Evolutionary conservation across 192 early-diverging fungal genomes (phyloP).

Genomic region (Gaertneriomyces sp.): DNA sequence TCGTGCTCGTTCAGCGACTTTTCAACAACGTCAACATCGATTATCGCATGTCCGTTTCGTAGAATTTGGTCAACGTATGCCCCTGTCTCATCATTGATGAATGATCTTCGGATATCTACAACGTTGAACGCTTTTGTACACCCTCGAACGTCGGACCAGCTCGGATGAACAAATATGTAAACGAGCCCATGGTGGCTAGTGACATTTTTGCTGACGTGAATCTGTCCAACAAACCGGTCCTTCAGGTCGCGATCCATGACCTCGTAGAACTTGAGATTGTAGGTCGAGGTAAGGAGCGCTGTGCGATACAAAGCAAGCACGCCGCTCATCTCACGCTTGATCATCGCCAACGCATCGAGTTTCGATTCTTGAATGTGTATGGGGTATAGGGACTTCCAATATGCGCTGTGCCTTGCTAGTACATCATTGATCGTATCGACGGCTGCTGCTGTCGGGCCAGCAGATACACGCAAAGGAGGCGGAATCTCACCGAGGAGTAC

Average conservation of each 20-base stretch:
- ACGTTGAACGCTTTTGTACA: neutral
- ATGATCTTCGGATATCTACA: neutral
- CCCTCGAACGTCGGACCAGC: neutral
- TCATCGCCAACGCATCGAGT: neutral
- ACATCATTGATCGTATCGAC: conserved; percentile 25
- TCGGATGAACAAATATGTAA: conserved; percentile 23
- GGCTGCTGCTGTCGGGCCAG: conserved; percentile 3
- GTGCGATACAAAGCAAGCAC: neutral
- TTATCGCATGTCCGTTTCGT: conserved; percentile 11
- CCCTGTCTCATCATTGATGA: conserved; percentile 2
- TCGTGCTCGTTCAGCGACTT: conserved; percentile 2
- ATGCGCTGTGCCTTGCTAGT: conserved; percentile 7
- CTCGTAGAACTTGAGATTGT: neutral
- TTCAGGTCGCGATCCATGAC: neutral
- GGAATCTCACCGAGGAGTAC: conserved; percentile 62
- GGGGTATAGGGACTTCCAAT: conserved; percentile 28
- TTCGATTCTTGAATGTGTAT: conserved; percentile 1
- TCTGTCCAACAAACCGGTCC: conserved; percentile 6
- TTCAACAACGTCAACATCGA: conserved; percentile 14
- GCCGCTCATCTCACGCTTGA: neutral
- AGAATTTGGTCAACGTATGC: conserved; percentile 14
- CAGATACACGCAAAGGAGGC: neutral
- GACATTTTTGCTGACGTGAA: conserved; percentile 19
- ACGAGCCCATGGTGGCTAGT: conserved; percentile 7
- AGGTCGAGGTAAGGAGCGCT: neutral